These are phyloP conservation scores for Alternaria brassicicola DNA, from an alignment of 2,329 filamentous ascomycete genomes.

Conservation along the genomic window DNA sequence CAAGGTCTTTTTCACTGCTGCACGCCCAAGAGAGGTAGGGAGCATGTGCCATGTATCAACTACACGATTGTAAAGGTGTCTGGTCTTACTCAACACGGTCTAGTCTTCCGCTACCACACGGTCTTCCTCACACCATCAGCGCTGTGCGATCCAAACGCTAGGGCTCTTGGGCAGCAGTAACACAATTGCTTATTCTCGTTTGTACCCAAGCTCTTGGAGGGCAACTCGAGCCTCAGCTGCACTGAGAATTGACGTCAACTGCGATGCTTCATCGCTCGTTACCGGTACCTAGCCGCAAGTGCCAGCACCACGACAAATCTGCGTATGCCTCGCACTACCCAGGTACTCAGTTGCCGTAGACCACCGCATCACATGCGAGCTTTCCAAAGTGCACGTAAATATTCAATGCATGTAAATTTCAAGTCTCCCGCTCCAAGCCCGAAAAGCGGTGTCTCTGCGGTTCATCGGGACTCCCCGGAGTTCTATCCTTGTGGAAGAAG, in stretches of 20 bases:
- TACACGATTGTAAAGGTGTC: background rate
- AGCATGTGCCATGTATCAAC: background rate
- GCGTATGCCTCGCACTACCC: background rate
- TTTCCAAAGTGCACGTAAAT: background rate
- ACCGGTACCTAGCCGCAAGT: background rate
- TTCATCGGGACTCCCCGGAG: constrained; percentile 17
- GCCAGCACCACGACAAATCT: background rate
- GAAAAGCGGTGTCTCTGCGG: constrained; percentile 21
- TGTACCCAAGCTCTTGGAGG: constrained; percentile 2
- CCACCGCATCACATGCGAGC: background rate
- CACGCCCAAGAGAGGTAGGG: background rate
- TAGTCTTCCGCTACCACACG: background rate
- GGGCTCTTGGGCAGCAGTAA: background rate
- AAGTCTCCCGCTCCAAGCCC: constrained; percentile 3
- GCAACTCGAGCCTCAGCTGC: background rate
- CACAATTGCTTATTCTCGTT: constrained; percentile 4
- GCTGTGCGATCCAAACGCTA: background rate
- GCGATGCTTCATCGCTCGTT: background rate
- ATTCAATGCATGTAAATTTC: background rate
- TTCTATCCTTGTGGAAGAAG: constrained; percentile 17
- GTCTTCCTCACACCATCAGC: constrained; percentile 4
- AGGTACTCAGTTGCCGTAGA: background rate
- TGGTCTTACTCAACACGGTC: background rate
- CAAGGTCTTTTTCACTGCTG: background rate
- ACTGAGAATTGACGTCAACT: background rate